Percentiles rank a stretch among this genome's conserved stretches.
Evolutionary conservation across 192 early-diverging fungal species (phyloP).

Genomic region (Coemansia sp.): DNA sequence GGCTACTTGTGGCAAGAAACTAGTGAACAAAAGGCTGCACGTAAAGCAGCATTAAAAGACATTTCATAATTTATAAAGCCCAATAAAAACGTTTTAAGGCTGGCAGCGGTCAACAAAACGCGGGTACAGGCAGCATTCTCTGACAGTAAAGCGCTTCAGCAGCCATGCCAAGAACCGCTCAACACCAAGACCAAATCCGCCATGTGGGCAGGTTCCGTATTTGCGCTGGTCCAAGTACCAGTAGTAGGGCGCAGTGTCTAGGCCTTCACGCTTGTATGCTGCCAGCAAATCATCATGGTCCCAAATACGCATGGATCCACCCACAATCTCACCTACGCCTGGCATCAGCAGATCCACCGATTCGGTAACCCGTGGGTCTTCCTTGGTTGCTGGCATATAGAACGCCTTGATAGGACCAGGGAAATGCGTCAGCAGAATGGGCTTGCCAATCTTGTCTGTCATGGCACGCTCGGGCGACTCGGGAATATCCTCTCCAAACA

Average conservation of each 20-base stretch:
- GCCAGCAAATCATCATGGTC: constrained; percentile 76
- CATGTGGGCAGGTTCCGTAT: constrained; percentile 94
- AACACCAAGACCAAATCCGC: constrained; percentile 95
- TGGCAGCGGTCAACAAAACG: constrained; percentile 83
- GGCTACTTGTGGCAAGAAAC: constrained; percentile 52
- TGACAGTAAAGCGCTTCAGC: constrained; percentile 83
- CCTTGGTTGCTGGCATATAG: constrained; percentile 94
- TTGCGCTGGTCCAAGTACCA: constrained; percentile 99
- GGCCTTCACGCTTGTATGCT: constrained; percentile 84
- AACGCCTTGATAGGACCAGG: constrained; percentile 98
- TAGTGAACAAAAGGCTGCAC: constrained; percentile 23
- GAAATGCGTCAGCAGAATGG: constrained; percentile 94
- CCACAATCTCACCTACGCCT: constrained; percentile 96
- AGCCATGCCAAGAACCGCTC: constrained; percentile 98
- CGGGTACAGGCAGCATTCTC: constrained; percentile 90
- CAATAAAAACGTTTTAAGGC: constrained; percentile 57
- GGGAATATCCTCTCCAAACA: constrained; percentile 99
- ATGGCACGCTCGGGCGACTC: constrained; percentile 96
- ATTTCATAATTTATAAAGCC: not conserved
- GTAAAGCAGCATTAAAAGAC: constrained; percentile 38
- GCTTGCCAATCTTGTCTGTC: constrained; percentile 96
- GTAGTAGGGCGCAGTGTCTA: constrained; percentile 94
- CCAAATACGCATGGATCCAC: constrained; percentile 96
- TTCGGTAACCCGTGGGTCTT: constrained; percentile 86
- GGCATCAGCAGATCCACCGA: constrained; percentile 98